A percentile compares a stretch with the other conserved stretches of the same genome.
Evolutionary conservation across 225 moss, liverwort and hornwort species (phyloP).

Genomic region (Bryoerythrophyllum caledonicum): DNA sequence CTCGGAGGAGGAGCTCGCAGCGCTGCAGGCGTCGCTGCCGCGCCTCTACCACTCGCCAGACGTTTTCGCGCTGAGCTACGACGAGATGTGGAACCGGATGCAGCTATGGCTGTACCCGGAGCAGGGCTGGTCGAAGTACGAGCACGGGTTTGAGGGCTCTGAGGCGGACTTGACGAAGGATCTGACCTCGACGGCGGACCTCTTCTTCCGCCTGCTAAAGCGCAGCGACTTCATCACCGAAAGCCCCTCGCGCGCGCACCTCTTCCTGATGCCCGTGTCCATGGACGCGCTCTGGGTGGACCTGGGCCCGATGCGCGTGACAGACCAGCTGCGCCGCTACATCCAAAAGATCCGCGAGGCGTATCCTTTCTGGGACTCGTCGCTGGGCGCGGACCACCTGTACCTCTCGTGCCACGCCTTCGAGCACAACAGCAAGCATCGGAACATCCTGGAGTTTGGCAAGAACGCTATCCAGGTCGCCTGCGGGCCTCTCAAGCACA

Average conservation of each 20-base stretch:
- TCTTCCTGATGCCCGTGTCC: conserved; percentile 70
- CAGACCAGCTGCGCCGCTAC: conserved; percentile 59
- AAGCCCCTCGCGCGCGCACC: conserved; percentile 55
- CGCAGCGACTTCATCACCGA: conserved; percentile 66
- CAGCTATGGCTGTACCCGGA: conserved; percentile 64
- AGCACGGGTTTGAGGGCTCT: conserved; percentile 35
- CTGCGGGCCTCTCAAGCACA: conserved; percentile 59
- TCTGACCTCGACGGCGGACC: conserved; percentile 47
- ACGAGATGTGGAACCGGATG: conserved; percentile 65
- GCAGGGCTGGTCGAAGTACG: conserved; percentile 25
- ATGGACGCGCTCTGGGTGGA: conserved; percentile 55
- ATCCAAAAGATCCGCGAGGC: conserved; percentile 48
- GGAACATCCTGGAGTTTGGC: conserved; percentile 71
- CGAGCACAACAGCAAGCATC: conserved; percentile 48
- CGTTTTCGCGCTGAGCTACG: conserved; percentile 62
- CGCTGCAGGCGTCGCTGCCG: conserved; percentile 28
- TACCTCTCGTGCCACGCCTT: conserved; percentile 63
- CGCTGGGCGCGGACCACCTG: conserved; percentile 83
- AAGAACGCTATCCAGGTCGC: conserved; percentile 76
- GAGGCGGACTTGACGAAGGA: conserved; percentile 25
- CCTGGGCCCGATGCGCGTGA: conserved; percentile 33
- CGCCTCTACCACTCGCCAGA: conserved; percentile 66
- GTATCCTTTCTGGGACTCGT: conserved; percentile 62
- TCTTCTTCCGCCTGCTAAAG: conserved; percentile 56
- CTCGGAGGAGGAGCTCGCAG: conserved; percentile 4